Percentiles rank a stretch among this genome's conserved stretches.
Conservation (phyloP, 2,329 filamentous ascomycete genomes). For the Byssoonygena ceratinophila region DNA sequence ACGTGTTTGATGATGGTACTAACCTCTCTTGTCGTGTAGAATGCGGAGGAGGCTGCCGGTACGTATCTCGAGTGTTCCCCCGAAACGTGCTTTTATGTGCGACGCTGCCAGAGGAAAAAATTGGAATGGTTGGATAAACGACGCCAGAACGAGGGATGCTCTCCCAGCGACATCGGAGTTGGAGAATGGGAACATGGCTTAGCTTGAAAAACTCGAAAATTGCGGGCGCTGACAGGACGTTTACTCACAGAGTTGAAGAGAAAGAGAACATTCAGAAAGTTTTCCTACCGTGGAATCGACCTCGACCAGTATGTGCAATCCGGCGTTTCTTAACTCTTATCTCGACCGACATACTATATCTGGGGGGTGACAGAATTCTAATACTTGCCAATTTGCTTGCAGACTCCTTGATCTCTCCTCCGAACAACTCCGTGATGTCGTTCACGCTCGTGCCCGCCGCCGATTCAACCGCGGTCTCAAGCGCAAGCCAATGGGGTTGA, state of each 20-base stretch:
- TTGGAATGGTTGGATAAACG: not conserved
- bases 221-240: conserved; percentile 18
- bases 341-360: not conserved
- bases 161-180: too few species aligned
- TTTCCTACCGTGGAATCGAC: conserved; percentile 98
- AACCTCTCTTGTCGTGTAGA: conserved; percentile 43
- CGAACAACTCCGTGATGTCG: conserved; percentile 97
- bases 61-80: conserved; percentile 30
- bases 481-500: conserved; percentile 99
- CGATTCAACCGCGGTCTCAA: conserved; percentile 99
- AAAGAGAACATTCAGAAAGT: conserved; percentile 99
- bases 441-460: conserved; percentile 95
- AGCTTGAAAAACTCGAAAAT: conserved; percentile 7
- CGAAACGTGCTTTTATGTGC: not conserved
- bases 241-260: conserved; percentile 76
- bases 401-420: conserved; percentile 98
- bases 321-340: conserved; percentile 23
- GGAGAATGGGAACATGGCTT: too few species aligned
- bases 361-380: not conserved
- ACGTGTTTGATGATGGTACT: not conserved
- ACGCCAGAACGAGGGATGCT: too few species aligned
- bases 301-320: conserved; percentile 79
- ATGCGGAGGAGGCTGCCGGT: conserved; percentile 90
- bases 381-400: conserved; percentile 24
- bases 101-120: not conserved